Conservation (phyloP, 2,329 filamentous ascomycete species). For the Sclerotinia trifoliorum region DNA sequence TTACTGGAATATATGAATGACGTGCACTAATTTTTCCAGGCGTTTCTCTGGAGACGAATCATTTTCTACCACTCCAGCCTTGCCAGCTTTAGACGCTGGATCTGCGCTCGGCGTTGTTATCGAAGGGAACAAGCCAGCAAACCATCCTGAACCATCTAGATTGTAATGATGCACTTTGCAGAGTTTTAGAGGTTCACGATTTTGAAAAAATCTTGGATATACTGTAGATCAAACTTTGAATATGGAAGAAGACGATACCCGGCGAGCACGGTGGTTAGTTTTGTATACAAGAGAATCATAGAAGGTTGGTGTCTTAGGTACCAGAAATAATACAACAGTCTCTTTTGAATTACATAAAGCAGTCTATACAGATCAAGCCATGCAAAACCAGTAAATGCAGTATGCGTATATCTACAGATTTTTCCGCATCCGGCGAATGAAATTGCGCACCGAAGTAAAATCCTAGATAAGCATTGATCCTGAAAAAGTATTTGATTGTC, state of each 20-base stretch:
- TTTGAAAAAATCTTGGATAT: background rate
- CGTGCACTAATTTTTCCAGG: slow-evolving; percentile 38
- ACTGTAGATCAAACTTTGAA: slow-evolving; percentile 1
- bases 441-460: too few species aligned
- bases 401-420: background rate
- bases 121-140: slow-evolving; percentile 35
- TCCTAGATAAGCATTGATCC: too few species aligned
- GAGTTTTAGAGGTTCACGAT: background rate
- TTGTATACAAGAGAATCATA: slow-evolving; percentile 5
- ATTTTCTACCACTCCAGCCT: slow-evolving; percentile 44
- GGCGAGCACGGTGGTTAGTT: background rate
- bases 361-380: background rate
- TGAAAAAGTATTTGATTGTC: too few species aligned
- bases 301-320: background rate
- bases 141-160: slow-evolving; percentile 21
- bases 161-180: slow-evolving; percentile 13
- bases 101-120: slow-evolving; percentile 41
- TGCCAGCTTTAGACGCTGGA: slow-evolving; percentile 38
- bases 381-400: background rate
- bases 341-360: background rate
- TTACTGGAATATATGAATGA: background rate
- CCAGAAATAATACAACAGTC: background rate
- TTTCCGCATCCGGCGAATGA: too few species aligned
- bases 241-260: slow-evolving; percentile 10
- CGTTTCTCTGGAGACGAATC: slow-evolving; percentile 58